phyloP scores from a whole-genome alignment of 192 early-diverging fungal species.

The Phlyctochytrium planicorne region DNA sequence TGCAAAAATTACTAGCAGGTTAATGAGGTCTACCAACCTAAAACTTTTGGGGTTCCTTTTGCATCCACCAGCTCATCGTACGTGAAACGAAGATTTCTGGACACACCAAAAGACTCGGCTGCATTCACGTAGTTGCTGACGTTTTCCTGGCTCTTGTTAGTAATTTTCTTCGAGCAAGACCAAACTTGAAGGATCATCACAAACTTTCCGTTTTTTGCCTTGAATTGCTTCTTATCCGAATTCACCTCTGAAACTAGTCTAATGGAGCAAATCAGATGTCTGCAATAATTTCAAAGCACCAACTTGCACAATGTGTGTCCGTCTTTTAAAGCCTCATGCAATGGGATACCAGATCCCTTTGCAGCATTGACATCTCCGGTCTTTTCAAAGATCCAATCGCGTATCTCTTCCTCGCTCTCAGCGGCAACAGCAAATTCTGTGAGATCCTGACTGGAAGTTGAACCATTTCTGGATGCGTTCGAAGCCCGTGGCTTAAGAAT shows the following conservation, averaged over 20 bases:
- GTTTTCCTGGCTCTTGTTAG: constrained; percentile 15
- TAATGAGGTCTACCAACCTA: no score
- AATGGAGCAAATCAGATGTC: no score
- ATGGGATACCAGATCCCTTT: not conserved
- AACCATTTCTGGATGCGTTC: not conserved
- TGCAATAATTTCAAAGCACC: no score
- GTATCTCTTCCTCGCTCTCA: constrained; percentile 8
- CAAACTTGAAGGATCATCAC: no score
- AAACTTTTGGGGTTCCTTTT: not conserved
- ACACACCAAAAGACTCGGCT: not conserved
- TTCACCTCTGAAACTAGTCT: constrained; percentile 11
- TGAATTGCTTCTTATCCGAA: constrained; percentile 9
- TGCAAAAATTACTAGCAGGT: no score
- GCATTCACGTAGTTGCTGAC: not conserved
- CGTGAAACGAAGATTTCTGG: not conserved
- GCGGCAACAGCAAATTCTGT: constrained; percentile 11
- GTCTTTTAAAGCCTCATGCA: constrained; percentile 17
- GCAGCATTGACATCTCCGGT: not conserved
- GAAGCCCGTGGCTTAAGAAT: constrained; percentile 17
- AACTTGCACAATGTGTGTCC: constrained; percentile 22
- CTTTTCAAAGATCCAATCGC: constrained; percentile 13
- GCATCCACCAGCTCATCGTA: constrained; percentile 25
- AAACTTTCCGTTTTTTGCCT: constrained; percentile 23
- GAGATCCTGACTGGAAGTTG: not conserved
- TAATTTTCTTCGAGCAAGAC: no score